Evolutionary conservation across 2,329 filamentous ascomycete species (phyloP).

Genomic region (Ceratocystis eucalypticola): DNA sequence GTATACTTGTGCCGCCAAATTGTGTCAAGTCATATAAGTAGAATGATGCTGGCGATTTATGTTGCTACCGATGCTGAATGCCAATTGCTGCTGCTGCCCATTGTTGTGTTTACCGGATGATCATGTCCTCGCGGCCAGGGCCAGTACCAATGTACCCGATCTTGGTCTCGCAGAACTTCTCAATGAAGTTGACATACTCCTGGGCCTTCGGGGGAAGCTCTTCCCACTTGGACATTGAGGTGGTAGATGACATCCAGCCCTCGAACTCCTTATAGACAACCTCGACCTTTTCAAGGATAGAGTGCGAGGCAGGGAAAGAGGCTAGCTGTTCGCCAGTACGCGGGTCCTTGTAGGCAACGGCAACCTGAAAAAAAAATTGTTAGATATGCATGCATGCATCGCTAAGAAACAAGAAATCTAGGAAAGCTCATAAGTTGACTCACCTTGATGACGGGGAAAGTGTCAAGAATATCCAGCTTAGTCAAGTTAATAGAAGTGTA

Average conservation of each 20-base stretch:
- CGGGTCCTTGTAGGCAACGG: slow-evolving; percentile 50
- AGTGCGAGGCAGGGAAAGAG: slow-evolving; percentile 52
- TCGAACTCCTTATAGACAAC: slow-evolving; percentile 55
- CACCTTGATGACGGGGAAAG: slow-evolving; percentile 56
- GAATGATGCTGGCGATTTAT: background rate
- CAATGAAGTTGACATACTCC: slow-evolving; percentile 54
- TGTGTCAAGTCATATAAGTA: background rate
- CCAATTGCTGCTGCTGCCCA: background rate
- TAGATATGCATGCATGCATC: background rate
- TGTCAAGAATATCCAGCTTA: slow-evolving; percentile 53
- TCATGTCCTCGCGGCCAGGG: slow-evolving; percentile 51
- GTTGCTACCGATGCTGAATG: too few species aligned
- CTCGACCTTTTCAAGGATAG: slow-evolving; percentile 43
- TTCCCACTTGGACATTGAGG: slow-evolving; percentile 43
- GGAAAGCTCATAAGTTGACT: background rate
- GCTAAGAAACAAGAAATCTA: slow-evolving; percentile 9
- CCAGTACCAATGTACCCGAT: slow-evolving; percentile 50
- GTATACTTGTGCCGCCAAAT: background rate
- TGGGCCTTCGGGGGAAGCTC: slow-evolving; percentile 51
- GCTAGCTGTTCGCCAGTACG: slow-evolving; percentile 36
- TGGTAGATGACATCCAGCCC: slow-evolving; percentile 56
- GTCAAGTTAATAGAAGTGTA: slow-evolving; percentile 34
- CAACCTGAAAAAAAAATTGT: slow-evolving; percentile 26
- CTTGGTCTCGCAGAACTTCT: slow-evolving; percentile 49
- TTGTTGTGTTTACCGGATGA: slow-evolving; percentile 26